A percentile compares a stretch with the other conserved stretches of the same genome.
phyloP scores from a whole-genome alignment of 495 filamentous ascomycete species.

The Talaromyces nanjingensis region DNA sequence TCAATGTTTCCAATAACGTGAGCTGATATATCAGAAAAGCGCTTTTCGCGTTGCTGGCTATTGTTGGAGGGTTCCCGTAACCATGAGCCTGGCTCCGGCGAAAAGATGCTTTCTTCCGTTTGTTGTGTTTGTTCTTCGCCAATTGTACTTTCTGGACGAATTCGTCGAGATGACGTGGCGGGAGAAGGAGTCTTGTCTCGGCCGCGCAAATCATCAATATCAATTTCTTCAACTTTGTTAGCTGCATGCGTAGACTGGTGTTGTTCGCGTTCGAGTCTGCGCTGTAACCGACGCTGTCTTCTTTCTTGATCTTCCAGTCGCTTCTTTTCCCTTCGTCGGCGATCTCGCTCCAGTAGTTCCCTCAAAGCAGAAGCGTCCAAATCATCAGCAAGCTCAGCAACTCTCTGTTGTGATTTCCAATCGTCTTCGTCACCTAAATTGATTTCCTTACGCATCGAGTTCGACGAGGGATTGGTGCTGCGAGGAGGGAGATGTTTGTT shows the following conservation, averaged over 20 bases:
- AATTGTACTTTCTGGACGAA: neutral
- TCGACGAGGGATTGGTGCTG: slow-evolving; percentile 29
- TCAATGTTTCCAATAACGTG: slow-evolving; percentile 31
- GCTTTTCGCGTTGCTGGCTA: slow-evolving; percentile 13
- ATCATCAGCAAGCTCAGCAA: slow-evolving; percentile 76
- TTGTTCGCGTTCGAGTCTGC: slow-evolving; percentile 61
- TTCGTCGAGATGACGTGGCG: slow-evolving; percentile 6
- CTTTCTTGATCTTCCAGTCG: slow-evolving; percentile 63
- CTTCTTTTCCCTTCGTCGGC: slow-evolving; percentile 69
- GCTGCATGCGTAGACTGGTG: slow-evolving; percentile 7
- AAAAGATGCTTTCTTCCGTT: slow-evolving; percentile 1
- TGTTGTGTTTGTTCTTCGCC: neutral
- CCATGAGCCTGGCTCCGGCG: slow-evolving; percentile 24
- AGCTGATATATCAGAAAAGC: slow-evolving; percentile 28
- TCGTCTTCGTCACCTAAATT: slow-evolving; percentile 53
- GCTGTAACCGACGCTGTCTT: slow-evolving; percentile 59
- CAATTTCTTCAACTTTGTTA: neutral
- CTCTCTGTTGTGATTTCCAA: slow-evolving; percentile 58
- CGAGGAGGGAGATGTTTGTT: slow-evolving; percentile 31
- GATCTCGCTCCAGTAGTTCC: slow-evolving; percentile 79
- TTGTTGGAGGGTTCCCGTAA: slow-evolving; percentile 25
- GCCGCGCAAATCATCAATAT: slow-evolving; percentile 7
- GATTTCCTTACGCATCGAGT: slow-evolving; percentile 34
- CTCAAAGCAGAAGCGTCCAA: slow-evolving; percentile 71
- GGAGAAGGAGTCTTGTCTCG: slow-evolving; percentile 7